A percentile compares a stretch with the other conserved stretches of the same genome.
Evolutionary conservation across 2,329 filamentous ascomycete genomes (phyloP).

Genomic region (Cadophora malorum): DNA sequence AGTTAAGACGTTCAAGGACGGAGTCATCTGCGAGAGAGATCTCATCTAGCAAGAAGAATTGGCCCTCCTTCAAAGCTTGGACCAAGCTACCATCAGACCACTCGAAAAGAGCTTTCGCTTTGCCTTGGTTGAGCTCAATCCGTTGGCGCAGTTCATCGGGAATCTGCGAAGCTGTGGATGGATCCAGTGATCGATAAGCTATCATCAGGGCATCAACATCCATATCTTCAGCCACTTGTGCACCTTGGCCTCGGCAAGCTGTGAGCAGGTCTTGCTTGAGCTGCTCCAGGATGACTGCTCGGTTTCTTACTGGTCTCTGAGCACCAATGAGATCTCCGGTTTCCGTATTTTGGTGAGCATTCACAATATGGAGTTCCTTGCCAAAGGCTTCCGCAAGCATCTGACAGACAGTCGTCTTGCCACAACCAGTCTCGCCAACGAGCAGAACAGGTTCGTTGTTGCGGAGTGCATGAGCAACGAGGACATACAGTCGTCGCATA

Average conservation of each 20-base stretch:
- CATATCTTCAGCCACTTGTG: conserved; percentile 62
- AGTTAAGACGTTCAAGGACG: conserved; percentile 94
- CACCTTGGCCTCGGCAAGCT: conserved; percentile 49
- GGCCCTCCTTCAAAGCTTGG: conserved; percentile 87
- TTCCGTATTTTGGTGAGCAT: conserved; percentile 97
- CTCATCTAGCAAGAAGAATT: conserved; percentile 94
- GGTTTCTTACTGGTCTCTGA: conserved; percentile 88
- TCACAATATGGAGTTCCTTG: conserved; percentile 85
- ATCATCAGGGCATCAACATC: conserved; percentile 62
- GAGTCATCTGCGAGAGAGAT: conserved; percentile 98
- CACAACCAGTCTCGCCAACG: conserved; percentile 95
- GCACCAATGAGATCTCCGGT: conserved; percentile 97
- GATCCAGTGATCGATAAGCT: conserved; percentile 52
- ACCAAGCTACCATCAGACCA: conserved; percentile 96
- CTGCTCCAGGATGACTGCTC: conserved; percentile 71
- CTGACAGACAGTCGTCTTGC: conserved; percentile 97
- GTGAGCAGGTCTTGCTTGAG: conserved; percentile 66
- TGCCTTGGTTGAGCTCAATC: conserved; percentile 58
- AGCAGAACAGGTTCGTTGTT: conserved; percentile 95
- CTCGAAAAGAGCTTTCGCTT: conserved; percentile 88
- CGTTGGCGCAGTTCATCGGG: conserved; percentile 44
- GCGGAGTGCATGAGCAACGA: conserved; percentile 84
- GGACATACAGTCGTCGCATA: conserved; percentile 88
- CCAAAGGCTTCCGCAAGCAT: conserved; percentile 81
- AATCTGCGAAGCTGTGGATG: conserved; percentile 16